These are phyloP conservation scores for Aegilops sharonensis DNA, from an alignment of 176 grass and related monocot genomes.

Conservation along the genomic window DNA sequence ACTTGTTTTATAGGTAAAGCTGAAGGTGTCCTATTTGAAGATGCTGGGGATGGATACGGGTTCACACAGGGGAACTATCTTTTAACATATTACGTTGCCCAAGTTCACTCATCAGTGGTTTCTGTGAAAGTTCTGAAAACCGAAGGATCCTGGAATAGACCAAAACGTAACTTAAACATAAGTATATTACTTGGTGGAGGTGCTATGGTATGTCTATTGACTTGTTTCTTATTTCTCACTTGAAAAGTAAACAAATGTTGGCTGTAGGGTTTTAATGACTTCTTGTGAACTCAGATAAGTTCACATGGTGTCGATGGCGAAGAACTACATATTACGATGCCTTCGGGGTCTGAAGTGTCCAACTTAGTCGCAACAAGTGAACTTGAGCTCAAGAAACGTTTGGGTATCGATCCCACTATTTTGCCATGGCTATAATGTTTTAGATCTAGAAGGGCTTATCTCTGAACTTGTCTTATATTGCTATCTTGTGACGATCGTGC, in stretches of 20 bases:
- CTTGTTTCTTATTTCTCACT: background rate
- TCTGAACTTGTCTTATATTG: background rate
- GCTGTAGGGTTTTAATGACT: background rate
- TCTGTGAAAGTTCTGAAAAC: constrained; percentile 64
- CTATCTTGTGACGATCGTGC: constrained; percentile 26
- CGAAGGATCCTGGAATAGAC: constrained; percentile 68
- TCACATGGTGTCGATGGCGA: constrained; percentile 70
- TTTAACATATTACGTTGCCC: constrained; percentile 77
- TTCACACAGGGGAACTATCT: constrained; percentile 76
- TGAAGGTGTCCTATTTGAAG: constrained; percentile 84
- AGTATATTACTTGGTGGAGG: constrained; percentile 80
- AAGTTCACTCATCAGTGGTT: constrained; percentile 58
- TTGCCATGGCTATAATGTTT: background rate
- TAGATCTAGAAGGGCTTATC: background rate
- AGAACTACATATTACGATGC: constrained; percentile 64
- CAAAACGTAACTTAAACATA: constrained; percentile 57
- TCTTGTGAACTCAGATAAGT: constrained; percentile 55
- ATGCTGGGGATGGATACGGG: constrained; percentile 80
- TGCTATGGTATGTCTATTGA: constrained; percentile 59
- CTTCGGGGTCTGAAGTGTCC: constrained; percentile 55
- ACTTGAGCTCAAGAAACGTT: constrained; percentile 49
- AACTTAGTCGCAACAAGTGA: constrained; percentile 61
- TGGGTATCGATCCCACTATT: constrained; percentile 46
- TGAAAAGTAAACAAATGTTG: background rate
- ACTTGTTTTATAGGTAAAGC: constrained; percentile 67